Percentiles rank a stretch among this genome's conserved stretches.
Conservation (phyloP, 148 eudicot species). For the Simmondsia chinensis region DNA sequence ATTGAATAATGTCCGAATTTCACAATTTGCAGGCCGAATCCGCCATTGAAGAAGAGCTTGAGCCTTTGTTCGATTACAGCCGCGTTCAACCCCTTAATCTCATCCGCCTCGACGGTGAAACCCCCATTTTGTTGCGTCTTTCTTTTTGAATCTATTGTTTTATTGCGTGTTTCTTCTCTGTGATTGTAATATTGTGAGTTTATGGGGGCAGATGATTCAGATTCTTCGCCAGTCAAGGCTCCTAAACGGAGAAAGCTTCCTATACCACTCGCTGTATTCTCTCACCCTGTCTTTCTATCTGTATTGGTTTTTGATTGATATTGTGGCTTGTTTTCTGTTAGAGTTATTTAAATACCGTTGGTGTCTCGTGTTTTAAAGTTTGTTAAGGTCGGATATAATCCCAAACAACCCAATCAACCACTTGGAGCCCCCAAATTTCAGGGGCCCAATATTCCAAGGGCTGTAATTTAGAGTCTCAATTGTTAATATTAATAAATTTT, state of each 20-base stretch:
- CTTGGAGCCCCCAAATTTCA: too few species aligned
- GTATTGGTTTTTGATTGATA: not conserved
- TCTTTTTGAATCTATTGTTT: not conserved
- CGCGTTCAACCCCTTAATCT: conserved; percentile 62
- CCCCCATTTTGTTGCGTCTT: not conserved
- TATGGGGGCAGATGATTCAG: conserved; percentile 39
- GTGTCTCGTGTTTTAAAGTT: not conserved
- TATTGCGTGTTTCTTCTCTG: not conserved
- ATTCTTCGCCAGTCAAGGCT: conserved; percentile 25
- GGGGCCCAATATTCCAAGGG: too few species aligned
- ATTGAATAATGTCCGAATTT: too few species aligned
- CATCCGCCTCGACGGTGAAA: conserved; percentile 45
- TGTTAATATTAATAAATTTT: too few species aligned
- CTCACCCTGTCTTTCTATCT: not conserved
- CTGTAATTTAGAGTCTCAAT: too few species aligned
- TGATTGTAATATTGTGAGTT: not conserved
- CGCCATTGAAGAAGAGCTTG: conserved; percentile 91
- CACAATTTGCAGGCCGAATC: too few species aligned
- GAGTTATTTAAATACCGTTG: not conserved
- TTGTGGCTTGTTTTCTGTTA: not conserved
- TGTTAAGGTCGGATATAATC: too few species aligned
- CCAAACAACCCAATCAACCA: too few species aligned
- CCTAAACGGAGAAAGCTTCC: conserved; percentile 44
- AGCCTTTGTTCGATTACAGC: conserved; percentile 77
- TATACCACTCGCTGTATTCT: conserved; percentile 16